A percentile compares a stretch with the other conserved stretches of the same genome.
phyloP scores from a whole-genome alignment of 129 eudicot species.

The Helichrysum umbraculigerum region DNA sequence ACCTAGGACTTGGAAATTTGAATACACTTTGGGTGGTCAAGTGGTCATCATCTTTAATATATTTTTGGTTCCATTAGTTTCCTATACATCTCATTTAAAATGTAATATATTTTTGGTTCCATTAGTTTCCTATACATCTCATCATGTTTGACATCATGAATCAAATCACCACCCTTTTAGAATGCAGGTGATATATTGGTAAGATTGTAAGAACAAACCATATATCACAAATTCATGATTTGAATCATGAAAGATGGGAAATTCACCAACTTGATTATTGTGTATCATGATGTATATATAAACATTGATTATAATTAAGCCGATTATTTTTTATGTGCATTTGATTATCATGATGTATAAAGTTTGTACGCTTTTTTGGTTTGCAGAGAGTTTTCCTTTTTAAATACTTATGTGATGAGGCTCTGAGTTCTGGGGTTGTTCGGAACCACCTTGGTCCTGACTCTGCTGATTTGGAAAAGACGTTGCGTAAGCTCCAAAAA shows the following conservation, averaged over 20 bases:
- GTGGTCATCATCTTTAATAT: too few relatives aligned
- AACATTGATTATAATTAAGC: not conserved
- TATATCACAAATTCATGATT: not conserved
- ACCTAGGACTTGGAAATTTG: too few relatives aligned
- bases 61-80: too few relatives aligned
- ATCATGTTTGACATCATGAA: slow-evolving; percentile 12
- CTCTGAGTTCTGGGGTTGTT: slow-evolving; percentile 55
- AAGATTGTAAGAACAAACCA: not conserved
- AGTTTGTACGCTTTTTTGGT: slow-evolving; percentile 15
- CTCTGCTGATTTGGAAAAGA: slow-evolving; percentile 46
- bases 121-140: not conserved
- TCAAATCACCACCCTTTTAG: not conserved
- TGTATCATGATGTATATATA: not conserved
- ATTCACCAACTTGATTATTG: not conserved
- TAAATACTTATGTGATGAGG: slow-evolving; percentile 84
- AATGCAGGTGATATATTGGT: not conserved
- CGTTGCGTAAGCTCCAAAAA: slow-evolving; percentile 42
- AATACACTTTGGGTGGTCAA: too few relatives aligned
- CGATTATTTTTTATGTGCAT: not conserved
- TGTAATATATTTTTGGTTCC: too few relatives aligned
- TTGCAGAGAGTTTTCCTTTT: slow-evolving; percentile 80
- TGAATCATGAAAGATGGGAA: not conserved
- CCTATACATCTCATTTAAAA: not conserved
- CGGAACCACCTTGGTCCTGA: slow-evolving; percentile 60
- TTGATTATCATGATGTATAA: slow-evolving; percentile 8